Evolutionary conservation across 2,329 filamentous ascomycete genomes (phyloP), one percentile per base, ranked within the genome.

Genomic region (Colletotrichum somersetense): DNA sequence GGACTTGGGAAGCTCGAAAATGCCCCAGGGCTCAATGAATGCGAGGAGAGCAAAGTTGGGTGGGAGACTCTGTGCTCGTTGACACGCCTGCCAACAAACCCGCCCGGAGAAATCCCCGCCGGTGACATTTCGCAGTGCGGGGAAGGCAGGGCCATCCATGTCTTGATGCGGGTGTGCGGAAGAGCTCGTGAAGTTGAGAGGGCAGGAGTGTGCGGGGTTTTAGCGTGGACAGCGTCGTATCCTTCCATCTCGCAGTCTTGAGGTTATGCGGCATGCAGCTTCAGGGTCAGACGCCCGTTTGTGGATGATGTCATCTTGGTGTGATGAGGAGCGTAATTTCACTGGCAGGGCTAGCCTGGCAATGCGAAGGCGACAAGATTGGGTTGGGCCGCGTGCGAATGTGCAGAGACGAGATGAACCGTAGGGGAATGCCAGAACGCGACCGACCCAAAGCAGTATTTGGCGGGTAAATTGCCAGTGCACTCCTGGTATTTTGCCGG

Each of bases 221-320:
- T 65, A 65, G 70, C 70, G 61, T 61, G 52, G 16, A 55, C 48
- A 65, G 53, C 69, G 69, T 69, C 66, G 70, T 61, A 72, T 72
- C 66, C 66, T 70, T 56, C 59, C 52, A 33, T 61, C 48, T 65
- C 70, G 61, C 59, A 53, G 38, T 56, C 70, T 69, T 55, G 66
- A 61, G 35, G 58, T 61, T 53, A 56, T 30, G 30, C 30, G 30
- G 30, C 30, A 30, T 48, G 40, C 70, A 35, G 1, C 44, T 65
- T 65, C 57, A 59, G 35, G 48, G 66, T 35, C 23, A 18, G 53
- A 44, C n/a, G 55, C 7, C 33, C 55, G 46, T 33, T 56, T 52
- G 33, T 35, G 20, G 23, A 62, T 70, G 70, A 70, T 72, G 66
- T 65, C 70, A 72, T 62, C 30, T 65, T 40, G 59, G 55, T 70